phyloP scores from a whole-genome alignment of 371 early-diverging fungal genomes.

The Polyrhizophydium stewartii region DNA sequence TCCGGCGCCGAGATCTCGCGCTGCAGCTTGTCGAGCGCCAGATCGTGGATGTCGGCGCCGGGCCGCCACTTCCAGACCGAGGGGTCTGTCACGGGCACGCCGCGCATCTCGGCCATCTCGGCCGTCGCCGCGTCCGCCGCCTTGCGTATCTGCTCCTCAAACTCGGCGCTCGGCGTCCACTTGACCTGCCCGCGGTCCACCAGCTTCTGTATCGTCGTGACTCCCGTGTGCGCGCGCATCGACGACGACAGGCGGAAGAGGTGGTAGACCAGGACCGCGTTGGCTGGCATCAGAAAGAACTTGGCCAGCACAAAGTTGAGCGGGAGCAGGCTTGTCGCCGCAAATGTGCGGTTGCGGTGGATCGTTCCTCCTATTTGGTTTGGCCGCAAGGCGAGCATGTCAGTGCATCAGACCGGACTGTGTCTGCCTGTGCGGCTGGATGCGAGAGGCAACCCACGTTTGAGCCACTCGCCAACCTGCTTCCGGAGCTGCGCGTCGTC shows the following conservation, averaged over 20 bases:
- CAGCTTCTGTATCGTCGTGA: conserved; percentile 20
- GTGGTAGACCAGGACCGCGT: conserved; percentile 37
- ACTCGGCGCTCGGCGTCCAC: conserved; percentile 24
- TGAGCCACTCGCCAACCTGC: conserved; percentile 15
- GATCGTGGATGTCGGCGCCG: conserved; percentile 38
- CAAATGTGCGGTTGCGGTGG: too few species aligned
- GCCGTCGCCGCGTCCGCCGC: neutral
- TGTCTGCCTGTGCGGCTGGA: neutral
- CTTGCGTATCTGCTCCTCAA: conserved; percentile 15
- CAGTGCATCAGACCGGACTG: too few species aligned
- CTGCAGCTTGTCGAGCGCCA: conserved; percentile 26
- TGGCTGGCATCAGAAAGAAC: conserved; percentile 23
- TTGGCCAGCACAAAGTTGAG: conserved; percentile 32
- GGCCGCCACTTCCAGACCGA: conserved; percentile 17
- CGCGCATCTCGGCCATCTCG: neutral
- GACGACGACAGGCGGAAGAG: conserved; percentile 33
- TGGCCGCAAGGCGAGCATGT: too few species aligned
- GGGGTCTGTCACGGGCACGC: neutral
- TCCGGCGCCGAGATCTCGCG: conserved; percentile 28
- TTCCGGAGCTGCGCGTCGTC: conserved; percentile 11
- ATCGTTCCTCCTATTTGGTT: too few species aligned
- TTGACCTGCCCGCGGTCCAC: conserved; percentile 19
- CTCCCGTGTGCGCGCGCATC: conserved; percentile 26
- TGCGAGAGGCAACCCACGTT: neutral
- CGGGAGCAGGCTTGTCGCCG: too few species aligned